Evolutionary conservation across 495 filamentous ascomycete species (phyloP).

Genomic region (Podospora fimiseda): DNA sequence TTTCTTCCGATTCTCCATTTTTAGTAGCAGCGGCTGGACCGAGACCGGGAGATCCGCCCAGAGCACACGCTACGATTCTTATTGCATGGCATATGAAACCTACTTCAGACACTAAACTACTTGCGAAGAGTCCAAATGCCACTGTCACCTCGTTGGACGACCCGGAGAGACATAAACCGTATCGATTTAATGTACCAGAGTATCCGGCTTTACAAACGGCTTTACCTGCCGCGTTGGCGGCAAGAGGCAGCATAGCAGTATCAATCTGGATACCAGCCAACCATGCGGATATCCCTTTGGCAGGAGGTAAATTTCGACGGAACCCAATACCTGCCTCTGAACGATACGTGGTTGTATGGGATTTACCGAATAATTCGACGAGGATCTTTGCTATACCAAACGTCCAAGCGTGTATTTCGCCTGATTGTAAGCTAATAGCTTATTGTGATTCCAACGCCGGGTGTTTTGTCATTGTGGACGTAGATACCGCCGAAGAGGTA

Average conservation of each 20-base stretch:
- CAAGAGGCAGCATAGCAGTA: conserved; percentile 17
- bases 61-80: conserved; percentile 16
- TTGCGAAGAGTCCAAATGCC: conserved; percentile 11
- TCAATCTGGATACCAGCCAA: conserved; percentile 28
- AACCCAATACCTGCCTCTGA: conserved; percentile 10
- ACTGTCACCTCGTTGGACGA: conserved; percentile 11
- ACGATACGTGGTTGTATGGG: conserved; percentile 23
- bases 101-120: conserved; percentile 14
- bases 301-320: conserved; percentile 13
- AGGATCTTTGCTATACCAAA: conserved; percentile 22
- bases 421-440: conserved; percentile 23
- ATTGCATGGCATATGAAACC: conserved; percentile 26
- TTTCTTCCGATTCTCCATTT: conserved; percentile 18
- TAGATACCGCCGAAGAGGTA: conserved; percentile 15
- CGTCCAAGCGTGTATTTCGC: conserved; percentile 23
- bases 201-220: conserved; percentile 21
- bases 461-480: conserved; percentile 20
- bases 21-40: conserved; percentile 25
- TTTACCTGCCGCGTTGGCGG: conserved; percentile 18
- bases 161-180: conserved; percentile 17
- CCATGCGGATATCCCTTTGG: conserved; percentile 15
- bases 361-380: conserved; percentile 21
- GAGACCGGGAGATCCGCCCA: conserved; percentile 19
- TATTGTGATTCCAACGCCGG: conserved; percentile 18
- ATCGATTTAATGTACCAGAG: conserved; percentile 19